These are phyloP conservation scores for Cladophialophora chaetospira DNA, from an alignment of 2,329 filamentous ascomycete genomes.

Conservation along the genomic window DNA sequence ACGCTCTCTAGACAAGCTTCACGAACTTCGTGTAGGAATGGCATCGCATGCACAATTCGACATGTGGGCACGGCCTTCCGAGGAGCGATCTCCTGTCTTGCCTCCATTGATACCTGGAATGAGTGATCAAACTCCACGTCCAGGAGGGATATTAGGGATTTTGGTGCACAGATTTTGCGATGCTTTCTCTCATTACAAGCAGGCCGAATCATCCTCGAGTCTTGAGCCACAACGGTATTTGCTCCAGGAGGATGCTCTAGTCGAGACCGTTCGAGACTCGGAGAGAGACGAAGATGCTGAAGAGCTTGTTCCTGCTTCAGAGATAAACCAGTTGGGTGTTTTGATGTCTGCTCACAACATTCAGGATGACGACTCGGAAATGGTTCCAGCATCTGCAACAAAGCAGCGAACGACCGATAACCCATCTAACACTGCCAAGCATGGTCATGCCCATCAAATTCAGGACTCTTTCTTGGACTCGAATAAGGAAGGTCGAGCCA, in stretches of 20 bases:
- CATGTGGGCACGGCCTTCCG: conserved; percentile 32
- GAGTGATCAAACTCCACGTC: conserved; percentile 60
- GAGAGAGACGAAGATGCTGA: conserved; percentile 16
- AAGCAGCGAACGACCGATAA: conserved; percentile 9
- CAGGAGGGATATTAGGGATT: conserved; percentile 66
- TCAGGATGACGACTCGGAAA: conserved; percentile 21
- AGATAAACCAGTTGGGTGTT: conserved; percentile 28
- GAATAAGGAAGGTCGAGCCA: conserved; percentile 37
- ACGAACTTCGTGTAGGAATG: conserved; percentile 74
- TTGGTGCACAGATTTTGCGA: conserved; percentile 69
- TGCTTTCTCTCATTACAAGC: conserved; percentile 21
- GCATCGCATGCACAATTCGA: conserved; percentile 55
- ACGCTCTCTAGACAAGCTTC: conserved; percentile 65
- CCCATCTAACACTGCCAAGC: neutral
- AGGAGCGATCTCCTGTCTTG: conserved; percentile 26
- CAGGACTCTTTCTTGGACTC: conserved; percentile 19
- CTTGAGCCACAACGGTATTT: conserved; percentile 1
- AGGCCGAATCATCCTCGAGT: neutral
- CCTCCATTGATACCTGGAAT: conserved; percentile 22
- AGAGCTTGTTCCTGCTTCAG: conserved; percentile 8
- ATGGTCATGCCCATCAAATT: conserved; percentile 1
- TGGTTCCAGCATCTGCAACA: conserved; percentile 6
- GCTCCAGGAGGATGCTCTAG: neutral
- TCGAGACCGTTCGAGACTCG: neutral
- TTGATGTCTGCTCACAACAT: conserved; percentile 28